phyloP scores from a whole-genome alignment of 1,284 basidiomycete genomes.

The Chalciporus sp. region DNA sequence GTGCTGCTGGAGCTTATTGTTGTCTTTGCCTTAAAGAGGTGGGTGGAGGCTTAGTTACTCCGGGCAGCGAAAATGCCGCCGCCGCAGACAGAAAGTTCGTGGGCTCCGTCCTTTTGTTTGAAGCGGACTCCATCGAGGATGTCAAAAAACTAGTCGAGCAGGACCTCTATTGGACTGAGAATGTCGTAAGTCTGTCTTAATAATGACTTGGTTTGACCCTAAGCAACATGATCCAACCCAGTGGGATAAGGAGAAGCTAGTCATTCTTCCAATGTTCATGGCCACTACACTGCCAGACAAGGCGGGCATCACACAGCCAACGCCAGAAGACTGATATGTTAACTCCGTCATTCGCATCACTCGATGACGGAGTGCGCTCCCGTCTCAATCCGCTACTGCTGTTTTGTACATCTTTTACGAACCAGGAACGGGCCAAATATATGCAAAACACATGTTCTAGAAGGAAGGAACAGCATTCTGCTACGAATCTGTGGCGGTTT shows the following conservation, averaged over 20 bases:
- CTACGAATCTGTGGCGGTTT: background rate
- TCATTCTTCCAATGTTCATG: slow-evolving; percentile 45
- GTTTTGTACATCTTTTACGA: background rate
- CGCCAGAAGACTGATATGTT: slow-evolving; percentile 17
- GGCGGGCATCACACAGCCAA: slow-evolving; percentile 25
- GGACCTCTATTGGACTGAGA: slow-evolving; percentile 57
- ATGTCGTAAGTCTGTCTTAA: slow-evolving; percentile 47
- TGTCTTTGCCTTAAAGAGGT: slow-evolving; percentile 38
- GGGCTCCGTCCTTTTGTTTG: slow-evolving; percentile 52
- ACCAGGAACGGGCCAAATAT: slow-evolving; percentile 7
- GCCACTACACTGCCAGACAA: slow-evolving; percentile 37
- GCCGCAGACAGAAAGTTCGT: slow-evolving; percentile 45
- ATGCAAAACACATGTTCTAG: background rate
- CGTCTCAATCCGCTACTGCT: background rate
- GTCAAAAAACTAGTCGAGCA: slow-evolving; percentile 49
- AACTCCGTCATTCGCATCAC: background rate
- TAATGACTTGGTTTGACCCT: slow-evolving; percentile 1
- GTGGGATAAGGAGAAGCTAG: slow-evolving; percentile 45
- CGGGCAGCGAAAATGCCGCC: slow-evolving; percentile 39
- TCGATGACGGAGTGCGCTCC: background rate
- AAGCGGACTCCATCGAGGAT: slow-evolving; percentile 50
- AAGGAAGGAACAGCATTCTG: background rate
- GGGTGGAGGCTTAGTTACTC: slow-evolving; percentile 49
- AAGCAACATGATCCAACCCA: slow-evolving; percentile 15
- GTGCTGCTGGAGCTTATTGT: slow-evolving; percentile 4